Evolutionary conservation across 163 green algal species (phyloP).

Genomic region (Chlamydomonas reinhardtii): DNA sequence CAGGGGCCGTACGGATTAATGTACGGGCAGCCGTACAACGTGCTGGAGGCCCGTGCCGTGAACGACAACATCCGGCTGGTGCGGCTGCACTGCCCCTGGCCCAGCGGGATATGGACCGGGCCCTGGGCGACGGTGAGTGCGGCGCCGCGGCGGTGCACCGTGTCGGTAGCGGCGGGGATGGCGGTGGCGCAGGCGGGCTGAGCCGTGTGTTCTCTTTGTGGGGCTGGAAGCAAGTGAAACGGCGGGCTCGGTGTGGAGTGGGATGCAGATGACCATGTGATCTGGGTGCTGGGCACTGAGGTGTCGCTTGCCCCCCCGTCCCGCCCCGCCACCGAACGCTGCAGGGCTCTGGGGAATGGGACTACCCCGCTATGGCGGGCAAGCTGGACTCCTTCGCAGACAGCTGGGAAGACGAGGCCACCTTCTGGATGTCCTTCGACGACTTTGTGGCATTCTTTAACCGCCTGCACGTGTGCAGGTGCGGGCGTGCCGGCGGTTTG

Average conservation of each 20-base stretch:
- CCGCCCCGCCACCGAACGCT: no score
- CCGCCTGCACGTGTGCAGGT: slow-evolving; percentile 59
- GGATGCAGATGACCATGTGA: no score
- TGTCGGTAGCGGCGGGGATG: no score
- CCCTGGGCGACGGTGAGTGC: slow-evolving; percentile 42
- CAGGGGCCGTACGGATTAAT: slow-evolving; percentile 19
- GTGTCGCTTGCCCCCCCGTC: no score
- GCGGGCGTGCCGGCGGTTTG: neutral
- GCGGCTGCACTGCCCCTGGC: slow-evolving; percentile 67
- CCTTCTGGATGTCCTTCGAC: slow-evolving; percentile 64
- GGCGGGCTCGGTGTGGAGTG: no score
- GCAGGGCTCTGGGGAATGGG: slow-evolving; percentile 48
- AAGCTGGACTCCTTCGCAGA: slow-evolving; percentile 43
- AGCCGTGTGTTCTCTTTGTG: no score
- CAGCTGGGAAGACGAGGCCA: slow-evolving; percentile 53
- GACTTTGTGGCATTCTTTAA: slow-evolving; percentile 73
- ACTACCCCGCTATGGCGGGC: neutral
- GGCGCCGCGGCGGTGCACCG: slow-evolving; percentile 2
- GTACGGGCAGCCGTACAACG: slow-evolving; percentile 47
- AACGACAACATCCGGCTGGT: slow-evolving; percentile 45
- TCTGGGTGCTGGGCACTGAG: no score
- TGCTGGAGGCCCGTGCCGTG: slow-evolving; percentile 41
- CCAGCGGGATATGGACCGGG: slow-evolving; percentile 56
- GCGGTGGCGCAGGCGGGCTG: no score
- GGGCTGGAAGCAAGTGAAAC: no score